A percentile compares a stretch with the other conserved stretches of the same genome.
These are phyloP conservation scores for Conticribra guillardii DNA, from an alignment of 108 stramenopile species.

Conservation along the genomic window DNA sequence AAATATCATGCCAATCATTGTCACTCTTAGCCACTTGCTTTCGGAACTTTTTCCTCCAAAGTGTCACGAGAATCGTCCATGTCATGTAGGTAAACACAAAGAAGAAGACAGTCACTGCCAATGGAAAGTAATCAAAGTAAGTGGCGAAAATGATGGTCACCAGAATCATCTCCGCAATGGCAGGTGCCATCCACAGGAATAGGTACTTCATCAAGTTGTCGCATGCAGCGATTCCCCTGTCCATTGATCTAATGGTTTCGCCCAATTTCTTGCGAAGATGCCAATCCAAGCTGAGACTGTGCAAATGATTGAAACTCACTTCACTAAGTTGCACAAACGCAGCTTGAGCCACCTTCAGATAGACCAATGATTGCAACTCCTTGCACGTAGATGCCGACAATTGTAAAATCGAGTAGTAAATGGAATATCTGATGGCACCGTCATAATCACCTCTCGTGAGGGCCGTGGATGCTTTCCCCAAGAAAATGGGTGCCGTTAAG, in stretches of 20 bases:
- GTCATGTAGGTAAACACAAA: conserved; percentile 90
- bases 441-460: conserved; percentile 78
- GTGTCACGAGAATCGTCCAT: conserved; percentile 90
- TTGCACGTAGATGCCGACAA: conserved; percentile 78
- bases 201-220: conserved; percentile 92
- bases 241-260: conserved; percentile 92
- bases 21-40: conserved; percentile 90
- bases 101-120: conserved; percentile 87
- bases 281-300: conserved; percentile 92
- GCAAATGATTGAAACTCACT: conserved; percentile 90
- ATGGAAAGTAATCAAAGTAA: conserved; percentile 84
- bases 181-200: conserved; percentile 93
- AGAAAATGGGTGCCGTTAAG: conserved; percentile 80
- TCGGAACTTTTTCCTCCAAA: conserved; percentile 97
- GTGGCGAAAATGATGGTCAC: conserved; percentile 92
- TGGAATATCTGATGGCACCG: conserved; percentile 56
- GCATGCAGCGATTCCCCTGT: conserved; percentile 90
- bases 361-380: conserved; percentile 91
- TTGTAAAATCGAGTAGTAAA: conserved; percentile 66
- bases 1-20: conserved; percentile 94
- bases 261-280: conserved; percentile 95
- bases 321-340: conserved; percentile 95
- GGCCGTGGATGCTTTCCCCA: conserved; percentile 88
- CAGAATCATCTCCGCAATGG: conserved; percentile 86
- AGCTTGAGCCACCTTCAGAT: conserved; percentile 96